A percentile compares a stretch with the other conserved stretches of the same genome.
Evolutionary conservation across 2,329 filamentous ascomycete species (phyloP).

Genomic region (Aspergillus sp.): DNA sequence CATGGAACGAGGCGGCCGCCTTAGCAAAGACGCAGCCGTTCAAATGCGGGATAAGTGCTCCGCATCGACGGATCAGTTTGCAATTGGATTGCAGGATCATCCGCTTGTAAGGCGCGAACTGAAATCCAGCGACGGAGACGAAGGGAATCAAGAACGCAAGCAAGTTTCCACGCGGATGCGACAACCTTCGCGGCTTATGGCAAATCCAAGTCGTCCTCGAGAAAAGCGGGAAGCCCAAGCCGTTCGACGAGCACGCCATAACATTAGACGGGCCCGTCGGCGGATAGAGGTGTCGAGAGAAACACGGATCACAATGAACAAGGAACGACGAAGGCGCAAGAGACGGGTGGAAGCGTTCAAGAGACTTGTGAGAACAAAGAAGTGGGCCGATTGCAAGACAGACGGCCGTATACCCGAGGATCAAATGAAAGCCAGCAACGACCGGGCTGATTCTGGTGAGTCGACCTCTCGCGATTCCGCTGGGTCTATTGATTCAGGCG

Average conservation of each 20-base stretch:
- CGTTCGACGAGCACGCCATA: conserved; percentile 4
- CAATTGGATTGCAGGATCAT: conserved; percentile 21
- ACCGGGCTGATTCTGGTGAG: no score
- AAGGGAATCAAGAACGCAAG: no score
- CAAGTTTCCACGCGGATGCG: no score
- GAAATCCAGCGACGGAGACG: conserved; percentile 1
- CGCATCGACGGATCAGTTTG: conserved; percentile 21
- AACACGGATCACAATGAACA: conserved; percentile 9
- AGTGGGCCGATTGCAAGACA: conserved; percentile 13
- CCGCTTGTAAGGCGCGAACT: conserved; percentile 13
- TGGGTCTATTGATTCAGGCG: not conserved
- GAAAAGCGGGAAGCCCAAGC: no score
- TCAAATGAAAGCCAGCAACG: conserved; percentile 1
- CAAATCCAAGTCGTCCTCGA: no score
- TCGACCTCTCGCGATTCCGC: not conserved
- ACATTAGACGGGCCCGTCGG: no score
- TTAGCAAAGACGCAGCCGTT: conserved; percentile 15
- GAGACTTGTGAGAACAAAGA: conserved; percentile 12
- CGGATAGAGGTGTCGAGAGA: conserved; percentile 10
- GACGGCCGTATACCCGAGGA: conserved; percentile 11
- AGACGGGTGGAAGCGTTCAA: conserved; percentile 12
- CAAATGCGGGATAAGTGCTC: conserved; percentile 22
- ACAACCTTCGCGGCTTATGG: no score
- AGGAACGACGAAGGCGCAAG: conserved; percentile 14
- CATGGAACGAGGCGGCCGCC: conserved; percentile 17